Evolutionary conservation across 2,329 filamentous ascomycete genomes (phyloP).

Genomic region (Penicillium sp.): DNA sequence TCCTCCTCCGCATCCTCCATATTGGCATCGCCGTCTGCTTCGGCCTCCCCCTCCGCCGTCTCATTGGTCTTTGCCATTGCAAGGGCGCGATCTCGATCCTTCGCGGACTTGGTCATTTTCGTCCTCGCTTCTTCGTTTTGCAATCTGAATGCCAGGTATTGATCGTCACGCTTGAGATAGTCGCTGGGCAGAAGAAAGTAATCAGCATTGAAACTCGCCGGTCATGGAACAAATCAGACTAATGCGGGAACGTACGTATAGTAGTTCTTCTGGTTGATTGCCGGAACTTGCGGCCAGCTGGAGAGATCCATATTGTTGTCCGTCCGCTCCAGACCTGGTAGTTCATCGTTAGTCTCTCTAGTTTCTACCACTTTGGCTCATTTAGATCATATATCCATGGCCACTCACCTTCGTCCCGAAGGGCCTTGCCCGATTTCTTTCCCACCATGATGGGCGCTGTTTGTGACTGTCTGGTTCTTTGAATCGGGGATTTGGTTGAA

Average conservation of each 20-base stretch:
- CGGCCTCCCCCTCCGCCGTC: constrained; percentile 49
- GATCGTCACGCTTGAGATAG: constrained; percentile 97
- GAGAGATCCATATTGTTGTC: constrained; percentile 98
- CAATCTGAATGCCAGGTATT: constrained; percentile 83
- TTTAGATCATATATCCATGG: not conserved
- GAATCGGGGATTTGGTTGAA: constrained; percentile 11
- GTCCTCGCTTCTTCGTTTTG: constrained; percentile 86
- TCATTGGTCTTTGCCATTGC: constrained; percentile 73
- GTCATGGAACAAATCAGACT: not conserved
- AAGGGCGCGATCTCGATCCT: constrained; percentile 82
- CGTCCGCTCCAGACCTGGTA: constrained; percentile 82
- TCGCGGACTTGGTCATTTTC: constrained; percentile 78
- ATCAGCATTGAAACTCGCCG: constrained; percentile 14
- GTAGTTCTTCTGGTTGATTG: constrained; percentile 99
- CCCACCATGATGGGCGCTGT: constrained; percentile 56
- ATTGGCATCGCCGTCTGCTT: constrained; percentile 54
- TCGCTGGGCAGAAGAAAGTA: constrained; percentile 58
- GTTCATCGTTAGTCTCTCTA: constrained; percentile 3
- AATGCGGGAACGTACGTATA: constrained; percentile 69
- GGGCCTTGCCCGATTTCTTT: constrained; percentile 64
- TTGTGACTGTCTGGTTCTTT: constrained; percentile 1
- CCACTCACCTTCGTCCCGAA: constrained; percentile 58
- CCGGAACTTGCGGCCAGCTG: constrained; percentile 85
- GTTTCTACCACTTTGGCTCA: not conserved
- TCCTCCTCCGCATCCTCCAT: constrained; percentile 55